phyloP scores from a whole-genome alignment of 306 rosid genomes.

The Lathyrus tuberosus region DNA sequence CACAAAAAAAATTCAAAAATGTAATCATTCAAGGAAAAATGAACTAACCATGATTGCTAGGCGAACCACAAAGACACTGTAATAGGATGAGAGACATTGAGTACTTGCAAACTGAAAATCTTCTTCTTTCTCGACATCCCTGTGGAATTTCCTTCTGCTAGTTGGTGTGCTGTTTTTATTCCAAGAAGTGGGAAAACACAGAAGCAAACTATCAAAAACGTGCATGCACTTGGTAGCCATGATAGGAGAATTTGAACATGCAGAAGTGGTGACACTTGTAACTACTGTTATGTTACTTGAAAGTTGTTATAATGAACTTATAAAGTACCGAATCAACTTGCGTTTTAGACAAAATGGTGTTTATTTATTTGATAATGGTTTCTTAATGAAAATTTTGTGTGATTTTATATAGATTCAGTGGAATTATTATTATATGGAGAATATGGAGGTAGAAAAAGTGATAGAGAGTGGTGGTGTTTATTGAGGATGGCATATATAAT shows the following conservation, averaged over 20 bases:
- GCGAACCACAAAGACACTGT: conserved; percentile 96
- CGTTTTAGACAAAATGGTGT: not conserved
- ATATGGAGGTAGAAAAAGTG: conserved; percentile 10
- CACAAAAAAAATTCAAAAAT: not conserved
- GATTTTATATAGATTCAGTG: not conserved
- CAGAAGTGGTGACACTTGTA: conserved; percentile 35
- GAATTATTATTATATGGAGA: not conserved
- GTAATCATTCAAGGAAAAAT: not conserved
- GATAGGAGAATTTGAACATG: conserved; percentile 45
- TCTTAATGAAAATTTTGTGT: not conserved
- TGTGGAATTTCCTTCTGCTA: conserved; percentile 59
- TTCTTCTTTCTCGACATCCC: conserved; percentile 85
- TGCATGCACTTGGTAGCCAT: conserved; percentile 54
- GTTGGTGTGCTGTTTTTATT: conserved; percentile 48
- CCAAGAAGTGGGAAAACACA: conserved; percentile 48
- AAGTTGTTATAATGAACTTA: conserved; percentile 36
- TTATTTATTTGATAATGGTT: no score
- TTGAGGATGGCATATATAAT: conserved; percentile 51
- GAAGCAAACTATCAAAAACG: conserved; percentile 50
- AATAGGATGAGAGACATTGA: conserved; percentile 85
- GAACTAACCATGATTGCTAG: conserved; percentile 87
- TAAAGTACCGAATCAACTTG: conserved; percentile 23
- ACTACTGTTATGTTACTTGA: conserved; percentile 22
- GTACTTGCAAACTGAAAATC: conserved; percentile 69
- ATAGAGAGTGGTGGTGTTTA: conserved; percentile 36